Percentiles rank a stretch among this genome's conserved stretches.
These are phyloP conservation scores for Trichosporon ovoides DNA, from an alignment of 1,284 basidiomycete species.

Conservation along the genomic window DNA sequence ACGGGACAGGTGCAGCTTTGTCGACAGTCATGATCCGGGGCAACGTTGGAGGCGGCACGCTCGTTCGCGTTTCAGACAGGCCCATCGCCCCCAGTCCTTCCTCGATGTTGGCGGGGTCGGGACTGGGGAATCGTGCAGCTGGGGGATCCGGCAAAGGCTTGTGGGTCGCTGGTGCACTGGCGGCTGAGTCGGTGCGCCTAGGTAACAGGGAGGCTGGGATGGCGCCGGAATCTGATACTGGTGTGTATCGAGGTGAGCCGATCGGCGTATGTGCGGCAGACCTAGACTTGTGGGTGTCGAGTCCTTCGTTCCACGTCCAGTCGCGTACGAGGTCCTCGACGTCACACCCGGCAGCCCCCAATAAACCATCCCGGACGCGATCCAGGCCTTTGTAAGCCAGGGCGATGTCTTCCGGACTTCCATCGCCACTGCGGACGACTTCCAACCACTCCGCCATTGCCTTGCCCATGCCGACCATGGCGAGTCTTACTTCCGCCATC, in stretches of 20 bases:
- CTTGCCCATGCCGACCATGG: conserved; percentile 47
- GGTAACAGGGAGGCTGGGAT: background rate
- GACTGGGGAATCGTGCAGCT: background rate
- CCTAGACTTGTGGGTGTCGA: conserved; percentile 27
- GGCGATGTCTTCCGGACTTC: background rate
- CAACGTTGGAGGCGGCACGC: background rate
- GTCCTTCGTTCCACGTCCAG: conserved; percentile 45
- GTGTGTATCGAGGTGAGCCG: background rate
- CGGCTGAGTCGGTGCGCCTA: background rate
- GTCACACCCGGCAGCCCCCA: conserved; percentile 39
- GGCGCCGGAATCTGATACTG: background rate
- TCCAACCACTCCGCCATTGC: conserved; percentile 43
- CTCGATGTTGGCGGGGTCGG: background rate
- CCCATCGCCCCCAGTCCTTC: background rate
- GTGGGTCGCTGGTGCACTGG: background rate
- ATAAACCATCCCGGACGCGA: conserved; percentile 32
- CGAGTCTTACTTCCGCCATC: conserved; percentile 41
- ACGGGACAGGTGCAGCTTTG: background rate
- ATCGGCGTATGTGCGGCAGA: background rate
- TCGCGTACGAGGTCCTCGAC: conserved; percentile 40
- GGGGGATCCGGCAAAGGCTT: background rate
- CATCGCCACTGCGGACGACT: conserved; percentile 14
- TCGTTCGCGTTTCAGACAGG: background rate
- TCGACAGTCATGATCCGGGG: no score
- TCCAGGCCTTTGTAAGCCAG: conserved; percentile 31